A percentile compares a stretch with the other conserved stretches of the same genome.
Conservation (phyloP, 1,139 yeast species). For the Hyphopichia pseudoburtonii region DNA sequence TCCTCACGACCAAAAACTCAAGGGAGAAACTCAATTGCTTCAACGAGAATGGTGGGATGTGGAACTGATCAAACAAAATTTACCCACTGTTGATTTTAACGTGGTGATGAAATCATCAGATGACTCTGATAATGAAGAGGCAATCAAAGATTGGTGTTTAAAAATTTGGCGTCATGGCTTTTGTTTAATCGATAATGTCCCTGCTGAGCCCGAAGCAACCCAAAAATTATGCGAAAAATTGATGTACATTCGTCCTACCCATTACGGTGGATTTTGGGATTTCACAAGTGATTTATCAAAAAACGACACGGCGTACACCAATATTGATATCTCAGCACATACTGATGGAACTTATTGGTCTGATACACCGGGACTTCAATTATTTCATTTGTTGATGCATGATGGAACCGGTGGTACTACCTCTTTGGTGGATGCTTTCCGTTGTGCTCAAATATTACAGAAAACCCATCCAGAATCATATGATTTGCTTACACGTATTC, state of each 20-base stretch:
- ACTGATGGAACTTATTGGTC: conserved; percentile 83
- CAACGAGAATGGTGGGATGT: conserved; percentile 48
- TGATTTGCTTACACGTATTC: conserved; percentile 50
- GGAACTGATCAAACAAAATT: conserved; percentile 36
- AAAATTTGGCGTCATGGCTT: conserved; percentile 65
- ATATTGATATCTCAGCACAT: conserved; percentile 64
- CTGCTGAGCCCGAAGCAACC: conserved; percentile 62
- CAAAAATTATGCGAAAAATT: conserved; percentile 59
- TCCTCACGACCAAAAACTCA: conserved; percentile 25
- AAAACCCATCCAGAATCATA: conserved; percentile 53
- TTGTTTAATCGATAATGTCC: conserved; percentile 62
- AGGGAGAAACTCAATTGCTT: conserved; percentile 29
- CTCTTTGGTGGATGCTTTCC: conserved; percentile 68
- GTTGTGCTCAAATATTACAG: conserved; percentile 55
- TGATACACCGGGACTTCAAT: conserved; percentile 72
- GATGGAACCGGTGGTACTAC: conserved; percentile 77
- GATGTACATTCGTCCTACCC: conserved; percentile 68
- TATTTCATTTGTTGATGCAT: conserved; percentile 65
- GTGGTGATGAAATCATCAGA: conserved; percentile 42
- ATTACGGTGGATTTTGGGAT: conserved; percentile 83
- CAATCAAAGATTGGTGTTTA: conserved; percentile 58
- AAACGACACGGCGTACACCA: conserved; percentile 76
- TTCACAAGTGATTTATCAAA: conserved; percentile 71
- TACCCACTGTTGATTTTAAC: conserved; percentile 55
- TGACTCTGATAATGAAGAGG: conserved; percentile 35